Evolutionary conservation across 2,329 filamentous ascomycete species (phyloP).

Genomic region (Aureobasidium leucospermi): DNA sequence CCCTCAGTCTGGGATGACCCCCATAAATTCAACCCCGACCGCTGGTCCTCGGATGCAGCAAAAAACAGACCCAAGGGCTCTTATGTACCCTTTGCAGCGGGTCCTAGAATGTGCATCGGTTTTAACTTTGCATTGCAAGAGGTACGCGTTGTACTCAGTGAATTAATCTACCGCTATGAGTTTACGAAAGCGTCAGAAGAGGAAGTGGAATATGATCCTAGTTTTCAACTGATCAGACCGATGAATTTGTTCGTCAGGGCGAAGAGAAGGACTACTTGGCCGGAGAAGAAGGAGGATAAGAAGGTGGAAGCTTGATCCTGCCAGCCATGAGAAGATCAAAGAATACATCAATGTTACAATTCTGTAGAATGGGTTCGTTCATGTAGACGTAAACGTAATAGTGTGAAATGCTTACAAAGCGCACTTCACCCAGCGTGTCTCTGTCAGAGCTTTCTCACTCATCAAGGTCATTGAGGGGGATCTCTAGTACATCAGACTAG

Average conservation of each 20-base stretch:
- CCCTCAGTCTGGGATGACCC: constrained; percentile 52
- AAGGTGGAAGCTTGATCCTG: background rate
- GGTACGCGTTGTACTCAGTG: too few species aligned
- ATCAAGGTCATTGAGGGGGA: too few species aligned
- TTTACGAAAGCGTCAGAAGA: constrained; percentile 44
- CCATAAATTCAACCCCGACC: constrained; percentile 49
- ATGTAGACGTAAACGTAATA: too few species aligned
- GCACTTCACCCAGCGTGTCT: too few species aligned
- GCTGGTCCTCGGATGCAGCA: constrained; percentile 50
- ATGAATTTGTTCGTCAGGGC: constrained; percentile 48
- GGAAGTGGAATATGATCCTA: constrained; percentile 51
- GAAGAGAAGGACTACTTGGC: constrained; percentile 44
- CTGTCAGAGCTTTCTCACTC: too few species aligned
- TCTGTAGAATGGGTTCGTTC: too few species aligned
- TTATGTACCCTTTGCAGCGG: constrained; percentile 54
- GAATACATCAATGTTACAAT: too few species aligned
- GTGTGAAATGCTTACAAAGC: too few species aligned
- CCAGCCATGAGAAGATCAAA: too few species aligned
- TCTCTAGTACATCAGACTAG: too few species aligned
- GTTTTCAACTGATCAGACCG: constrained; percentile 52
- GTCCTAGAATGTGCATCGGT: constrained; percentile 53
- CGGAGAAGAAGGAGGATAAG: constrained; percentile 20
- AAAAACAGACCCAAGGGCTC: constrained; percentile 44
- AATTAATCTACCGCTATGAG: constrained; percentile 53
- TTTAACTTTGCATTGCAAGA: too few species aligned